These are phyloP conservation scores for Calvatia gigantea DNA, from an alignment of 768 basidiomycete genomes.

Conservation along the genomic window DNA sequence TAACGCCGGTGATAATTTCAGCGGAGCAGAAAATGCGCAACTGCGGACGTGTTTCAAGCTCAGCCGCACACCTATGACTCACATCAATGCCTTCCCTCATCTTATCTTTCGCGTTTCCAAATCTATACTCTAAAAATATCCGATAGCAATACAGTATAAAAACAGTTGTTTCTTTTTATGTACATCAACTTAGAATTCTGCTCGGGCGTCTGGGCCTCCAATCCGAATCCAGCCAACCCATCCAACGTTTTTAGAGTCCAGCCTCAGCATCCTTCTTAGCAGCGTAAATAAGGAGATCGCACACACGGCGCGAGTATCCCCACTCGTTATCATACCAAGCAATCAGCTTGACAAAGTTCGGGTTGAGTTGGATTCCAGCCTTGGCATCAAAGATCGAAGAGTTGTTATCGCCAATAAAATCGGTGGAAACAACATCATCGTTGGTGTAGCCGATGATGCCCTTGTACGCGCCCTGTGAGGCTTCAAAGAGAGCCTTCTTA, in stretches of 20 bases:
- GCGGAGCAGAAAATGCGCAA: too few species aligned
- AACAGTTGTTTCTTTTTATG: slow-evolving; percentile 3
- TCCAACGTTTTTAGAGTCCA: slow-evolving; percentile 20
- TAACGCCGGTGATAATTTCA: too few species aligned
- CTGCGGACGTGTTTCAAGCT: too few species aligned
- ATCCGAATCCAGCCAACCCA: neutral
- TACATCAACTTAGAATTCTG: neutral
- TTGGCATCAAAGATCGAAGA: slow-evolving; percentile 93
- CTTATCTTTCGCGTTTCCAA: too few species aligned
- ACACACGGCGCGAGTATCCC: slow-evolving; percentile 92
- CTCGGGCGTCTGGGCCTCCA: neutral
- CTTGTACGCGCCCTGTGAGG: slow-evolving; percentile 65
- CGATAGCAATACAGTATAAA: slow-evolving; percentile 8
- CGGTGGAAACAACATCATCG: slow-evolving; percentile 89
- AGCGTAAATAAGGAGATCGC: slow-evolving; percentile 81
- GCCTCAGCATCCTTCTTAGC: slow-evolving; percentile 65
- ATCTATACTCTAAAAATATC: slow-evolving; percentile 5
- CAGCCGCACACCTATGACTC: neutral
- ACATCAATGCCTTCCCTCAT: neutral
- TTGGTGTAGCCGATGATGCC: slow-evolving; percentile 90
- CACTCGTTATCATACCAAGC: slow-evolving; percentile 95
- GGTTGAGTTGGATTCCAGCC: slow-evolving; percentile 91
- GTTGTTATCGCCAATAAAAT: slow-evolving; percentile 75
- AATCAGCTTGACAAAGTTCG: slow-evolving; percentile 94
- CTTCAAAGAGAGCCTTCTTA: slow-evolving; percentile 80